Base-by-base conservation (phyloP, 768 basidiomycete genomes). In the Suillus decipiens region DNA sequence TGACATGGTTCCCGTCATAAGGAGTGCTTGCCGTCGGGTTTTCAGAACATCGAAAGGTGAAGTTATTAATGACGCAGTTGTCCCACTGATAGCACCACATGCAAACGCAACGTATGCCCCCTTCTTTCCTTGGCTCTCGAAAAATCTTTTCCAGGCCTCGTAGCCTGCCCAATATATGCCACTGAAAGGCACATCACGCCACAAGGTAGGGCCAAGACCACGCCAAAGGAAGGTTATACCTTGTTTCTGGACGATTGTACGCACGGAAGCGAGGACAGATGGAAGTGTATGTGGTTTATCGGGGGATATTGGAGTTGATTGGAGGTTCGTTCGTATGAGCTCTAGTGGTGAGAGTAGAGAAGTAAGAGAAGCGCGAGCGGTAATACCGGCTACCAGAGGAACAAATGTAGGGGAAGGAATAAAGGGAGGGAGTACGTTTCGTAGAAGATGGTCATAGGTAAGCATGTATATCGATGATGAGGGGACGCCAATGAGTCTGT, bases 41-140 rank as follows among this genome's bases (percentile, higher is more conserved):
- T 99, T 99, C 62, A 99, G 82, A 24, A 98, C 95, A 72, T 99
- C 97, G 72, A 98, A 97, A 0, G 97, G 96, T 15, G 94, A 93
- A 2, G 96, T 98, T 62, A 96, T 65, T 33, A 97, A 77, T 1
- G 96, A 94, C 11, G 96, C 92, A 0, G 84, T 81, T 42, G 87
- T 94, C 58, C 97, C 97, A 67, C 93, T 94, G 59, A 89, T 76
- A 9, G 95, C 95, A 1, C 97, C 97, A 69, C 93, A 90, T n/a
- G 89, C 75, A 73, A 99, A 98, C 2, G 95, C 88, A 50, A 93
- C 82, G 71, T 78, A 83, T 42, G 86, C 80, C 43, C 88, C 93
- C 64, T 81, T 73, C 66, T 81, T 69, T 31, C 86, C 86, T 59
- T 76, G 74, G 62, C 80, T 77, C 68, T 80, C 77, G 68, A 95